Conservation (phyloP, 225 moss, liverwort and hornwort genomes). For the Sphagnum tenellum region DNA sequence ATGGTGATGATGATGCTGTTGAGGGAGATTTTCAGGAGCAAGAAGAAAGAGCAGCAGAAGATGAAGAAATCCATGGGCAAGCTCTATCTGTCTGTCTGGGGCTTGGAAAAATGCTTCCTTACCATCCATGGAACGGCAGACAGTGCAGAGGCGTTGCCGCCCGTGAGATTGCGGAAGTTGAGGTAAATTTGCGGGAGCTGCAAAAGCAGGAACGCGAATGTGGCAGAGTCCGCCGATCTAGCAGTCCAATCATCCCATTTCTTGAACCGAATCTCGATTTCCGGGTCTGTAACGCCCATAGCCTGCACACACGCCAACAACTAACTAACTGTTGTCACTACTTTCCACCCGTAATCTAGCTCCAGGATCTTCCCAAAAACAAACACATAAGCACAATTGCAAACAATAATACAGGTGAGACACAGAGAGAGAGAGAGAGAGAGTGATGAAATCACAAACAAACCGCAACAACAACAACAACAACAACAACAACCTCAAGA, state of each 20-base stretch:
- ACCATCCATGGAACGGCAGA: slow-evolving; percentile 94
- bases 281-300: slow-evolving; percentile 12
- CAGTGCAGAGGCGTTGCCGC: slow-evolving; percentile 51
- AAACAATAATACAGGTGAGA: not conserved
- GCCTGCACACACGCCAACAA: slow-evolving; percentile 12
- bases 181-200: slow-evolving; percentile 79
- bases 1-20: no score
- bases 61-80: no score
- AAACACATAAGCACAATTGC: not conserved
- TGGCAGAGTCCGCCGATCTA: slow-evolving; percentile 63
- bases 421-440: not conserved
- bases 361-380: not conserved
- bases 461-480: no score
- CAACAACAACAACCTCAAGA: slow-evolving; percentile 16
- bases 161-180: slow-evolving; percentile 66
- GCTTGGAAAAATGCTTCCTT: not conserved
- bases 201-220: slow-evolving; percentile 71
- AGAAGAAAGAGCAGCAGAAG: no score
- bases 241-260: slow-evolving; percentile 58
- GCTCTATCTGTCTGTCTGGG: no score
- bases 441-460: no score
- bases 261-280: slow-evolving; percentile 10
- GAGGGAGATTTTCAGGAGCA: no score
- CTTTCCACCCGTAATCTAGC: not conserved
- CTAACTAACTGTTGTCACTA: not conserved